Conservation (phyloP, 2,329 filamentous ascomycete genomes). For the Cladosporium sp. region DNA sequence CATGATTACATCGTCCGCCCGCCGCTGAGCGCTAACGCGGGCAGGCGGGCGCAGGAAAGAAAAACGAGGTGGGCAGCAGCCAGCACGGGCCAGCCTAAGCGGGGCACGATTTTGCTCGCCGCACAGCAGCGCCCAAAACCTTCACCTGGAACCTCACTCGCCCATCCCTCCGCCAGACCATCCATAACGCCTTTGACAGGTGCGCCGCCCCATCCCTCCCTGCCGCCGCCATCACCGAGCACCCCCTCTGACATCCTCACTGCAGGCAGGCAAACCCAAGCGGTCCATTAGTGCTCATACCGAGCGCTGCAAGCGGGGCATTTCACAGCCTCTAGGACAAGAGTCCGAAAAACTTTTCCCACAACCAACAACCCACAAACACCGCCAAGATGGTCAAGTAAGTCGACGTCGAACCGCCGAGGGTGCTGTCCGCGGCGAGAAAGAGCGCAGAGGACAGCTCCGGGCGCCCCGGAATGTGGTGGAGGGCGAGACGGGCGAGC, state of each 20-base stretch:
- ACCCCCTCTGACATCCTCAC: slow-evolving; percentile 38
- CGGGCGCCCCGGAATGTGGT: neutral
- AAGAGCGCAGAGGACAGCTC: neutral
- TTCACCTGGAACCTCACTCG: slow-evolving; percentile 10
- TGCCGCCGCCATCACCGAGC: slow-evolving; percentile 14
- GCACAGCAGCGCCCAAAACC: no score
- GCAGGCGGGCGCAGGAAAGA: no score
- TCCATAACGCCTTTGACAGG: slow-evolving; percentile 20
- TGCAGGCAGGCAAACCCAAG: slow-evolving; percentile 25
- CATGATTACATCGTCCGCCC: no score
- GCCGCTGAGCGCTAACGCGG: no score
- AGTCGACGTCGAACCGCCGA: slow-evolving; percentile 43
- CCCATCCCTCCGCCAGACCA: slow-evolving; percentile 17
- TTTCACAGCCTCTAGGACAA: slow-evolving; percentile 14
- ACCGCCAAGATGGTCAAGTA: slow-evolving; percentile 99
- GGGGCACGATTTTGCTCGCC: no score
- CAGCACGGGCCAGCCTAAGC: no score
- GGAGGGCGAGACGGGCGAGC: neutral
- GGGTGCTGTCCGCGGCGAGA: neutral
- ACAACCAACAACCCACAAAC: slow-evolving; percentile 35
- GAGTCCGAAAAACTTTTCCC: slow-evolving; percentile 20
- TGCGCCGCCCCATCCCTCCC: slow-evolving; percentile 10
- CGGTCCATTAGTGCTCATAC: slow-evolving; percentile 18
- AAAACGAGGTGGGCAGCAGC: no score
- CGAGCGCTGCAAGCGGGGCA: slow-evolving; percentile 23